phyloP scores from a whole-genome alignment of 2,329 filamentous ascomycete genomes.

The Alternaria infectoria region DNA sequence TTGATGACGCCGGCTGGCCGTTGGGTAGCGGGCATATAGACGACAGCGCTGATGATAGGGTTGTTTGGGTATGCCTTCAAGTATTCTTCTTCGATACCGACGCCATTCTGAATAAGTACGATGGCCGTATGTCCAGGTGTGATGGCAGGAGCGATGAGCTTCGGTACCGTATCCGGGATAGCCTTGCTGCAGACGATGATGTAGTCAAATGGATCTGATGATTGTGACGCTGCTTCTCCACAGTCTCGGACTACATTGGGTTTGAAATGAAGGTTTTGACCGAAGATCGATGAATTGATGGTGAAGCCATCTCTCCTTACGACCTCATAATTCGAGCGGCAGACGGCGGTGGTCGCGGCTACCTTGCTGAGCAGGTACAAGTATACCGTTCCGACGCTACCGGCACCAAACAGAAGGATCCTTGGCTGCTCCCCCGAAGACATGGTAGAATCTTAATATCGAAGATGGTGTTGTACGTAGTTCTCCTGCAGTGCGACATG shows the following conservation, averaged over 20 bases:
- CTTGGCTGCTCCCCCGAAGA: conserved; percentile 15
- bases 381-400: conserved; percentile 53
- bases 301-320: conserved; percentile 51
- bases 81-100: conserved; percentile 66
- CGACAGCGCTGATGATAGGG: conserved; percentile 63
- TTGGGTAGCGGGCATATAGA: conserved; percentile 62
- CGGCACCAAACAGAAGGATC: conserved; percentile 52
- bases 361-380: conserved; percentile 51
- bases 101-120: conserved; percentile 67
- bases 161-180: conserved; percentile 48
- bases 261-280: conserved; percentile 40
- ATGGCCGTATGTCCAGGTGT: conserved; percentile 56
- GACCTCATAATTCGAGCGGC: conserved; percentile 54
- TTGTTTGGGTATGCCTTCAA: conserved; percentile 56
- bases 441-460: neutral
- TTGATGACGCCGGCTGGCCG: conserved; percentile 55
- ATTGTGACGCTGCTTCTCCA: conserved; percentile 41
- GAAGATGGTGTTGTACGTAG: neutral
- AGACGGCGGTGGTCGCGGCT: conserved; percentile 52
- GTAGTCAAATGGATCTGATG: conserved; percentile 51
- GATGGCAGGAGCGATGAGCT: conserved; percentile 51
- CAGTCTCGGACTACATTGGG: conserved; percentile 46
- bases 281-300: conserved; percentile 50
- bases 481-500: neutral
- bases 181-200: conserved; percentile 57